A percentile compares a stretch with the other conserved stretches of the same genome.
These are phyloP conservation scores for Suillus discolor DNA, from an alignment of 768 basidiomycete genomes.

Conservation along the genomic window DNA sequence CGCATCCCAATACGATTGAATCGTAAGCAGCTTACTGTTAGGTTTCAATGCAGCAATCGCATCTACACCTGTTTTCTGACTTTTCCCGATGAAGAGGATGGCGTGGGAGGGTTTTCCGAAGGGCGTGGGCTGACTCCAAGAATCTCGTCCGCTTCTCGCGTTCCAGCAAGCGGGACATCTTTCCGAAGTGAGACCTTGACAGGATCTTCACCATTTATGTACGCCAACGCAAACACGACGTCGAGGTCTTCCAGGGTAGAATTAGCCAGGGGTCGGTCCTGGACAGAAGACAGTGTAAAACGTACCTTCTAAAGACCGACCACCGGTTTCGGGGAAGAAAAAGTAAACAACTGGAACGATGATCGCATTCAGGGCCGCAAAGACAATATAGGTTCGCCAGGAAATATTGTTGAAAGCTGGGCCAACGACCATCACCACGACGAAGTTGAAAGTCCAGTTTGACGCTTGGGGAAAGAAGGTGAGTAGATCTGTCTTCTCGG, in stretches of 20 bases:
- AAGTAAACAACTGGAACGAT: constrained; percentile 14
- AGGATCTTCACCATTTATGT: constrained; percentile 36
- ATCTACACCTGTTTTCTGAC: background rate
- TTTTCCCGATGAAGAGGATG: background rate
- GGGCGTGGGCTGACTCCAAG: constrained; percentile 23
- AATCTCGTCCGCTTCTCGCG: constrained; percentile 38
- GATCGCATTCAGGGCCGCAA: constrained; percentile 11
- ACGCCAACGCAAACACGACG: constrained; percentile 37
- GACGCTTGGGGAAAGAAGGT: constrained; percentile 8
- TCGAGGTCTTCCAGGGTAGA: constrained; percentile 28
- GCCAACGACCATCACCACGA: constrained; percentile 17
- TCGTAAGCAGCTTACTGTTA: background rate
- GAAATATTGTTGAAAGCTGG: constrained; percentile 18
- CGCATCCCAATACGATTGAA: background rate
- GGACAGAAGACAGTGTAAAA: background rate
- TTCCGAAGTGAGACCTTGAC: constrained; percentile 37
- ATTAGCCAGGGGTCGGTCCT: background rate
- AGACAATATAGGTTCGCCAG: constrained; percentile 15
- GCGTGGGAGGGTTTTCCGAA: background rate
- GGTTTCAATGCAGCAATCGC: background rate
- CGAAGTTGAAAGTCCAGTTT: constrained; percentile 18
- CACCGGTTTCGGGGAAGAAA: constrained; percentile 16
- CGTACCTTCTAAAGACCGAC: constrained; percentile 15
- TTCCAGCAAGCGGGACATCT: constrained; percentile 34
- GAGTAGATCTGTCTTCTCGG: background rate